Conservation (phyloP, 2,329 filamentous ascomycete genomes). For the Sodiomyces alkalinus region DNA sequence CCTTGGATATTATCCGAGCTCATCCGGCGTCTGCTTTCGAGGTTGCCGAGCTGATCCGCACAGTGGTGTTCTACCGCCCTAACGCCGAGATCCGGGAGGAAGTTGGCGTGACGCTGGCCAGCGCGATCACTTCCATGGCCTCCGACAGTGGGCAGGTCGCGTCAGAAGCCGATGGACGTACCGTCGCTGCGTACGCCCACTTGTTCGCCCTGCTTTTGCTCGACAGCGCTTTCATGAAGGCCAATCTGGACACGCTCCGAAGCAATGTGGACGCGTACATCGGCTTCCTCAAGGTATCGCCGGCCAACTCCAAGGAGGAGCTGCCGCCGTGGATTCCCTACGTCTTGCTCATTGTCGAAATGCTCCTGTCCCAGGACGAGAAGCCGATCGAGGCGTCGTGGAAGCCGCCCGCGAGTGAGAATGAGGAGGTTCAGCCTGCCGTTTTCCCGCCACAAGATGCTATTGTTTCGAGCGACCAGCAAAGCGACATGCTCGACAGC, state of each 20-base stretch:
- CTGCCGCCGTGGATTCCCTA: conserved; percentile 88
- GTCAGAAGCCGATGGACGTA: conserved; percentile 45
- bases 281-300: conserved; percentile 58
- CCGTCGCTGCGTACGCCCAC: conserved; percentile 80
- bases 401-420: conserved; percentile 39
- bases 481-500: conserved; percentile 55
- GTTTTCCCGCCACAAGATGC: conserved; percentile 44
- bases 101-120: conserved; percentile 68
- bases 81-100: conserved; percentile 46
- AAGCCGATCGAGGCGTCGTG: conserved; percentile 63
- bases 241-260: conserved; percentile 58
- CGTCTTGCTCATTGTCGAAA: conserved; percentile 79
- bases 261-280: conserved; percentile 65
- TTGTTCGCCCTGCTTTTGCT: conserved; percentile 78
- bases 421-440: conserved; percentile 33
- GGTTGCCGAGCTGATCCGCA: conserved; percentile 70
- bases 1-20: conserved; percentile 74
- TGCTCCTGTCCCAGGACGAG: conserved; percentile 76
- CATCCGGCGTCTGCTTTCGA: conserved; percentile 86
- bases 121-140: conserved; percentile 61
- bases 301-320: conserved; percentile 55
- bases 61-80: conserved; percentile 47
- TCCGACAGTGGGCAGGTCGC: conserved; percentile 37
- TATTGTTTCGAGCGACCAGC: conserved; percentile 46
- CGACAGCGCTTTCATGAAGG: conserved; percentile 64